These are phyloP conservation scores for Pyricularia sp. DNA, from an alignment of 2,329 filamentous ascomycete species.

Conservation along the genomic window DNA sequence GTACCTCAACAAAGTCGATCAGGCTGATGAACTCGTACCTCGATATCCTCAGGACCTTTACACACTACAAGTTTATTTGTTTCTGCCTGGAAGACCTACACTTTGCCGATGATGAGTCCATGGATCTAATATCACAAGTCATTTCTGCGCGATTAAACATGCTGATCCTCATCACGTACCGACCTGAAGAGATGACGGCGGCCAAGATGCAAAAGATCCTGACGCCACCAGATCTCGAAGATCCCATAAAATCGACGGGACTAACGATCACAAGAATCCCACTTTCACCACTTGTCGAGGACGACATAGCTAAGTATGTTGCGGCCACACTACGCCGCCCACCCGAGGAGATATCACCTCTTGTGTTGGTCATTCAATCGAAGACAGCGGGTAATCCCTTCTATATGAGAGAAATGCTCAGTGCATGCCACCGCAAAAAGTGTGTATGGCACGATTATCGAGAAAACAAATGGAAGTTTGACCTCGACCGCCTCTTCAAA, in stretches of 20 bases:
- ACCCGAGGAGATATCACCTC: slow-evolving; percentile 57
- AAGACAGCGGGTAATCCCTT: slow-evolving; percentile 84
- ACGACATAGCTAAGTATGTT: slow-evolving; percentile 72
- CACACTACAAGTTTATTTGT: slow-evolving; percentile 74
- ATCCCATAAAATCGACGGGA: slow-evolving; percentile 14
- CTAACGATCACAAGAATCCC: slow-evolving; percentile 55
- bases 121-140: slow-evolving; percentile 73
- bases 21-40: slow-evolving; percentile 79
- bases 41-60: slow-evolving; percentile 71
- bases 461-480: slow-evolving; percentile 69
- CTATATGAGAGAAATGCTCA: slow-evolving; percentile 82
- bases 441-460: slow-evolving; percentile 89
- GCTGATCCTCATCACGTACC: slow-evolving; percentile 66
- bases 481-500: slow-evolving; percentile 73
- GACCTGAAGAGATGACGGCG: slow-evolving; percentile 49
- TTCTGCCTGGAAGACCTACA: slow-evolving; percentile 83
- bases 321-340: slow-evolving; percentile 65
- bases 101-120: slow-evolving; percentile 76
- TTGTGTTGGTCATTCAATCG: slow-evolving; percentile 77
- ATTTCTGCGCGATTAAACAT: slow-evolving; percentile 67
- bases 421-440: slow-evolving; percentile 70
- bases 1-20: slow-evolving; percentile 49
- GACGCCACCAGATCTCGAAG: slow-evolving; percentile 39
- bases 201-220: slow-evolving; percentile 42
- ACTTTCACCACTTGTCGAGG: slow-evolving; percentile 61